These are phyloP conservation scores for Annulohypoxylon truncatum DNA, from an alignment of 2,329 filamentous ascomycete species.

Conservation along the genomic window DNA sequence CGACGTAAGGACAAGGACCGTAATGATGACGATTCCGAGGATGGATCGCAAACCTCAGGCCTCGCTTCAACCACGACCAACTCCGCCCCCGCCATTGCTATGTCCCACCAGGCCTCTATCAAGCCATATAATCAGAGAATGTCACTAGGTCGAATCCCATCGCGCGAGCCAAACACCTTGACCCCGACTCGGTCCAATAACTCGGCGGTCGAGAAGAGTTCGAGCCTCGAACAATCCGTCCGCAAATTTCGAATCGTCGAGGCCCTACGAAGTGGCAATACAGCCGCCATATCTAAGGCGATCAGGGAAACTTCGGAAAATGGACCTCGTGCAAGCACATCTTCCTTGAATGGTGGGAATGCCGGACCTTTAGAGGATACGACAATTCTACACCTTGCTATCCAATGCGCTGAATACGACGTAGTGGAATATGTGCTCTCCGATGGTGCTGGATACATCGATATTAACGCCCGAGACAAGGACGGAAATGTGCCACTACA, in stretches of 20 bases:
- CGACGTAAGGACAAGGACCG: slow-evolving; percentile 61
- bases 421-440: slow-evolving; percentile 97
- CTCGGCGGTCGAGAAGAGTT: slow-evolving; percentile 55
- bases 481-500: slow-evolving; percentile 96
- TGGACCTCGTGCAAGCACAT: slow-evolving; percentile 66
- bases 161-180: slow-evolving; percentile 43
- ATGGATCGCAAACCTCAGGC: slow-evolving; percentile 56
- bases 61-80: slow-evolving; percentile 51
- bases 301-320: slow-evolving; percentile 74
- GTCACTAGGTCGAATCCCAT: slow-evolving; percentile 60
- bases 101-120: slow-evolving; percentile 52
- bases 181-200: slow-evolving; percentile 40
- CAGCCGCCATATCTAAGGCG: slow-evolving; percentile 86
- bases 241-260: slow-evolving; percentile 95
- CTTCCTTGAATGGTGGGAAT: slow-evolving; percentile 60
- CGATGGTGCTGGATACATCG: slow-evolving; percentile 72
- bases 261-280: slow-evolving; percentile 89
- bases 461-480: slow-evolving; percentile 90
- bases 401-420: slow-evolving; percentile 92
- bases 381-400: slow-evolving; percentile 89
- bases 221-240: slow-evolving; percentile 89
- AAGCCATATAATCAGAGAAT: slow-evolving; percentile 61
- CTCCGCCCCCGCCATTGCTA: slow-evolving; percentile 50
- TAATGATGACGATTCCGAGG: slow-evolving; percentile 65
- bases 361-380: slow-evolving; percentile 76